Conservation (phyloP, 352 stramenopile species). For the Globisporangium parvum region DNA sequence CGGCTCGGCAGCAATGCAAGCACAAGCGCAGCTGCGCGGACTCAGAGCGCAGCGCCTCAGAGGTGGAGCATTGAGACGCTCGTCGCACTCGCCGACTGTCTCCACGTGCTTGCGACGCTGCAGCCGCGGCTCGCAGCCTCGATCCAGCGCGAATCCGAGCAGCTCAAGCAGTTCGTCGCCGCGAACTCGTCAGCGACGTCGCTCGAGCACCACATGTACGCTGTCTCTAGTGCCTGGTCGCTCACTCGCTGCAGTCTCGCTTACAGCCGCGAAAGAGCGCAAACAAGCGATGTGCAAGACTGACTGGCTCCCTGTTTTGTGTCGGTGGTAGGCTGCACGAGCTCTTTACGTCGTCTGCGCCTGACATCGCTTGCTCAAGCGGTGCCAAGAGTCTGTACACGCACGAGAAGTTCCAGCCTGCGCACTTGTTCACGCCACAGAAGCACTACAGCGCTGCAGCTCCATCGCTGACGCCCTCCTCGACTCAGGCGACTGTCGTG, state of each 20-base stretch:
- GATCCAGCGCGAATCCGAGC: conserved; percentile 26
- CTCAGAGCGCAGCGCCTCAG: conserved; percentile 8
- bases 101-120: conserved; percentile 23
- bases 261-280: too few relatives aligned
- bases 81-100: conserved; percentile 32
- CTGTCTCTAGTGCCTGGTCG: neutral
- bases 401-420: conserved; percentile 34
- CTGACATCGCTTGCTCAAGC: neutral
- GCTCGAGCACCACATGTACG: conserved; percentile 11
- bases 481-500: neutral
- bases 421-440: conserved; percentile 23
- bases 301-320: neutral
- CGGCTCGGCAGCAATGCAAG: conserved; percentile 23
- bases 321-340: conserved; percentile 3
- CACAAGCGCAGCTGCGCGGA: conserved; percentile 8
- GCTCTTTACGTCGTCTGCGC: neutral
- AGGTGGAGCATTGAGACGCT: conserved; percentile 20
- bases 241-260: too few relatives aligned
- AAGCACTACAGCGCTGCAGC: conserved; percentile 10
- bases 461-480: neutral
- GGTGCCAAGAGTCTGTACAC: conserved; percentile 14
- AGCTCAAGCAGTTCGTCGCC: conserved; percentile 12
- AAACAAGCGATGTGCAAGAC: neutral
- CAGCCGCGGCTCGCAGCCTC: conserved; percentile 18
- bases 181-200: neutral